phyloP scores from a whole-genome alignment of 192 early-diverging fungal species.

The Podila minutissima region DNA sequence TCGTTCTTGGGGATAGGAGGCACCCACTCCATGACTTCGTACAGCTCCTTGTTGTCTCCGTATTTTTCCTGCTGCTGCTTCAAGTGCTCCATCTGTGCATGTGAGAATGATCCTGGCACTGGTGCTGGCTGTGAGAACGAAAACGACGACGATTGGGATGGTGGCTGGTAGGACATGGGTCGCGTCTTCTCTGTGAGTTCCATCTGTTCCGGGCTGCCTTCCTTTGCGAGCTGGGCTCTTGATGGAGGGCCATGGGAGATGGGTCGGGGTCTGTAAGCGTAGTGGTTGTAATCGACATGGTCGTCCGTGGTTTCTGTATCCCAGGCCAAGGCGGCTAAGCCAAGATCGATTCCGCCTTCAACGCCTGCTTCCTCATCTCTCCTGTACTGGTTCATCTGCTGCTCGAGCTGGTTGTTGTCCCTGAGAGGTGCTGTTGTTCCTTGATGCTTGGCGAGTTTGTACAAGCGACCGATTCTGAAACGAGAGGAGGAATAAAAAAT shows the following conservation, averaged over 20 bases:
- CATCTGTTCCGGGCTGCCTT: constrained; percentile 18
- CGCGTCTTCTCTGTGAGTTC: constrained; percentile 38
- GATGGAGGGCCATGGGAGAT: constrained; percentile 17
- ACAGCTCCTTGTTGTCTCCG: constrained; percentile 27
- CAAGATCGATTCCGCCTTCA: constrained; percentile 37
- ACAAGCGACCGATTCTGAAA: constrained; percentile 29
- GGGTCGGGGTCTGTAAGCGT: constrained; percentile 39
- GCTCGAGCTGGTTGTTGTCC: constrained; percentile 26
- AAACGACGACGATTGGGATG: background rate
- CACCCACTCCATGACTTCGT: constrained; percentile 38
- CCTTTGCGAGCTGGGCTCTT: background rate
- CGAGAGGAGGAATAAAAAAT: background rate
- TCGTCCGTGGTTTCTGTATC: constrained; percentile 48
- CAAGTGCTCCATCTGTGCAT: constrained; percentile 37
- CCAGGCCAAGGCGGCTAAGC: constrained; percentile 31
- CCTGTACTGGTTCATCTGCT: constrained; percentile 28
- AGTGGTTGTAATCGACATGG: constrained; percentile 39
- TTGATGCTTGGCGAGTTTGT: constrained; percentile 29
- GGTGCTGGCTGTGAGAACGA: constrained; percentile 3
- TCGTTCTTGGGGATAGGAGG: constrained; percentile 5
- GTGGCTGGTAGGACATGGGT: background rate
- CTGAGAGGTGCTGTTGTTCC: constrained; percentile 29
- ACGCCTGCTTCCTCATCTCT: constrained; percentile 7
- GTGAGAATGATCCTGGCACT: constrained; percentile 35
- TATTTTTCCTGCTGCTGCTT: constrained; percentile 26